A percentile compares a stretch with the other conserved stretches of the same genome.
Conservation (phyloP, 208 protist species). For the Leishmania tropica region DNA sequence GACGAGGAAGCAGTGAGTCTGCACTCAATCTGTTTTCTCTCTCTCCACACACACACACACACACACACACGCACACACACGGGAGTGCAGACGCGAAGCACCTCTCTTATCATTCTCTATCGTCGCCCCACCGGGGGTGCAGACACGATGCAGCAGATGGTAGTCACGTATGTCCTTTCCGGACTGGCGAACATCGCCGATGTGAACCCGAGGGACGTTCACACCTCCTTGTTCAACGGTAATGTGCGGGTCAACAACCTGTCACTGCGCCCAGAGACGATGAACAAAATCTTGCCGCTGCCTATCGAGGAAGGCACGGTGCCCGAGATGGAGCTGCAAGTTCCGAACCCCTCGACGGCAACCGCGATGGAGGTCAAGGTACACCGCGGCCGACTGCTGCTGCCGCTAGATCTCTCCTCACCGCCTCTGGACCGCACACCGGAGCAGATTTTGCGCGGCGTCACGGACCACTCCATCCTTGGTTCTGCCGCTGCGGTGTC, state of each 20-base stretch:
- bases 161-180: constrained; percentile 75
- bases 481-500: constrained; percentile 24
- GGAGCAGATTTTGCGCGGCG: constrained; percentile 53
- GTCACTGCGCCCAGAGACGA: constrained; percentile 44
- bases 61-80: constrained; percentile 9
- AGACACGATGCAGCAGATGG: constrained; percentile 58
- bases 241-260: constrained; percentile 60
- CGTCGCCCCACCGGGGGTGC: neutral
- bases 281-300: constrained; percentile 63
- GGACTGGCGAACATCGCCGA: constrained; percentile 73
- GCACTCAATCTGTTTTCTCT: neutral
- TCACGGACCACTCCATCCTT: constrained; percentile 60
- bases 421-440: constrained; percentile 34
- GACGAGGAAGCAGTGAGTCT: no score
- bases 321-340: constrained; percentile 48
- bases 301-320: constrained; percentile 60
- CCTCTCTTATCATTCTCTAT: neutral
- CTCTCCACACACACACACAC: neutral
- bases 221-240: constrained; percentile 62
- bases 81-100: neutral
- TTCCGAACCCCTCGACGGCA: constrained; percentile 66
- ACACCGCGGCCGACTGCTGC: constrained; percentile 25
- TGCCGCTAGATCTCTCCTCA: constrained; percentile 41
- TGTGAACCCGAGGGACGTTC: constrained; percentile 59
- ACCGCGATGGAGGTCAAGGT: constrained; percentile 51